Conservation (phyloP, 1,139 yeast genomes). For the Geotrichum citri-aurantii region DNA sequence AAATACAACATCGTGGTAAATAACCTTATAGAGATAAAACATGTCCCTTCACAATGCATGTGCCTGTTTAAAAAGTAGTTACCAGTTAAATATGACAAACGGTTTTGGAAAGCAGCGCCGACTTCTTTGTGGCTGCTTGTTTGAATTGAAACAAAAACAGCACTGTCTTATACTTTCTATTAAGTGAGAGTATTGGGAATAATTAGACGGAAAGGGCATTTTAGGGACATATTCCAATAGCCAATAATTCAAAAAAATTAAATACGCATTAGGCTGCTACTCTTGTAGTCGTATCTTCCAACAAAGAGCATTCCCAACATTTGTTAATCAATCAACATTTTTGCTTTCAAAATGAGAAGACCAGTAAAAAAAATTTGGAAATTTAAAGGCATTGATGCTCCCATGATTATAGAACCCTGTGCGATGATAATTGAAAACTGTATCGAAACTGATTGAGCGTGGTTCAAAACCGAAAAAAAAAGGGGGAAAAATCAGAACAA, state of each 20-base stretch:
- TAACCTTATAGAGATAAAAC: neutral
- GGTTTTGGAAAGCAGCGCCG: neutral
- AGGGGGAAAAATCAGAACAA: no score
- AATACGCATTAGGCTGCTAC: neutral
- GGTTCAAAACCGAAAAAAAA: no score
- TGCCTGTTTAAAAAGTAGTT: neutral
- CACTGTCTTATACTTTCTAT: neutral
- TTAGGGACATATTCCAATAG: no score
- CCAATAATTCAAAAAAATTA: no score
- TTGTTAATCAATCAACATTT: neutral
- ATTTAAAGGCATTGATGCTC: no score
- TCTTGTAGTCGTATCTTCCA: neutral
- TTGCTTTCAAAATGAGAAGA: neutral
- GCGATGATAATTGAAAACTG: no score
- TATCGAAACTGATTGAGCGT: no score
- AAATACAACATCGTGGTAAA: neutral
- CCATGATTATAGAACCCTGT: no score
- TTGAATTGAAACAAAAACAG: neutral
- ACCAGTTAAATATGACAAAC: neutral
- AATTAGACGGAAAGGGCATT: neutral
- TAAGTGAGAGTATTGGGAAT: neutral
- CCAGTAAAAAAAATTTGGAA: neutral
- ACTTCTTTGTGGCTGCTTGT: neutral
- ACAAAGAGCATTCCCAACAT: neutral
- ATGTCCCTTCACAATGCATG: neutral